phyloP scores from a whole-genome alignment of 2,329 filamentous ascomycete genomes.

The Alternaria sp. region DNA sequence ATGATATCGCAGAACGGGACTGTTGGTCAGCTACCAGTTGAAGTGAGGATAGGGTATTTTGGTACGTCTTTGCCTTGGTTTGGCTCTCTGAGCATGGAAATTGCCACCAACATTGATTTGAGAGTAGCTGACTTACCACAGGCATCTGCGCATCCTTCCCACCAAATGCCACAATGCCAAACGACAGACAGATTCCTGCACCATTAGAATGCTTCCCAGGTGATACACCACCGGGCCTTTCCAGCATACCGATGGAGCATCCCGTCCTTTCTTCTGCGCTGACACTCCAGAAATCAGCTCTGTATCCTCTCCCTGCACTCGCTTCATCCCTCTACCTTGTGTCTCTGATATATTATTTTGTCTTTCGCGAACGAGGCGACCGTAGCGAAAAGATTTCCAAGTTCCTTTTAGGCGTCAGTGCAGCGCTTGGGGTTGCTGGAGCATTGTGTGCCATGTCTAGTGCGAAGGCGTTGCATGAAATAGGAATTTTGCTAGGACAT shows the following conservation, averaged over 20 bases:
- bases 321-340: constrained; percentile 6
- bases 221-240: constrained; percentile 7
- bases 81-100: not conserved
- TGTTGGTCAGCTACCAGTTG: not conserved
- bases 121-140: not conserved
- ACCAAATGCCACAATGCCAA: not conserved
- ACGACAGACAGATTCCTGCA: not conserved
- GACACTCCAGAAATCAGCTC: constrained; percentile 3
- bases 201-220: constrained; percentile 7
- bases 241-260: constrained; percentile 3
- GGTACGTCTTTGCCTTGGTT: constrained; percentile 1
- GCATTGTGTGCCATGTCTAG: constrained; percentile 10
- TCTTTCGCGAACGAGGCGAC: constrained; percentile 2
- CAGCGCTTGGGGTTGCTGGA: constrained; percentile 11
- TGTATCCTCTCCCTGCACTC: constrained; percentile 11
- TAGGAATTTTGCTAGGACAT: constrained; percentile 4
- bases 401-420: constrained; percentile 4
- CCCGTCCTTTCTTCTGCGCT: constrained; percentile 5
- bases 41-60: constrained; percentile 15
- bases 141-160: constrained; percentile 12
- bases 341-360: constrained; percentile 6
- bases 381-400: constrained; percentile 9
- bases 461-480: constrained; percentile 10
- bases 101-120: no score
- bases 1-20: constrained; percentile 4